Conservation (phyloP, 2,329 filamentous ascomycete species). For the Fusarium caatingaense region DNA sequence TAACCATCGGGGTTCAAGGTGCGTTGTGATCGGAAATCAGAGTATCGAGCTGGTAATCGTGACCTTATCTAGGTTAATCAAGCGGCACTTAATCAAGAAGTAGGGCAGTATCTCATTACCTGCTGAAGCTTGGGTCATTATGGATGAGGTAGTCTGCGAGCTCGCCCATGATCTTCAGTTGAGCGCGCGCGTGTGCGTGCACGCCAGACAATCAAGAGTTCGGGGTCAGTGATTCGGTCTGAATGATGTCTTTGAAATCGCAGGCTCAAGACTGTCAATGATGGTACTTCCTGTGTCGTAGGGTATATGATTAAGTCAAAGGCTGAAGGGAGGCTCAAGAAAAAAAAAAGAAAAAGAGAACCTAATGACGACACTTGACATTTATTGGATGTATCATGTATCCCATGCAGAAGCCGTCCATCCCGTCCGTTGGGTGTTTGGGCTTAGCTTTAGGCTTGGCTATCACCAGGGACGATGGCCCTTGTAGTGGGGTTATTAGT, state of each 20-base stretch:
- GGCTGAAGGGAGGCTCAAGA: conserved; percentile 3
- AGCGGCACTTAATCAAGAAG: background rate
- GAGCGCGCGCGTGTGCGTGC: background rate
- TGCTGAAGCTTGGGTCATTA: conserved; percentile 71
- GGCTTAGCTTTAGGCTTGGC: background rate
- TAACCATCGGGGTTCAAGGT: conserved; percentile 88
- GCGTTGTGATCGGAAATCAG: conserved; percentile 81
- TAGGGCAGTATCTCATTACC: conserved; percentile 50
- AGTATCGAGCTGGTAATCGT: conserved; percentile 87
- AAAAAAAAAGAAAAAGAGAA: background rate
- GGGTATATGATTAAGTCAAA: background rate
- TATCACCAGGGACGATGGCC: conserved; percentile 24
- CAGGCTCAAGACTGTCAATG: background rate
- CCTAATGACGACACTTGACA: conserved; percentile 32
- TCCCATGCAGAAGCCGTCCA: conserved; percentile 8
- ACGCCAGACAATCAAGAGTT: background rate
- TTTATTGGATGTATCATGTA: conserved; percentile 20
- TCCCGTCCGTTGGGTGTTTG: background rate
- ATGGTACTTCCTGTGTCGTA: background rate
- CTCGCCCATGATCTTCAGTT: conserved; percentile 65
- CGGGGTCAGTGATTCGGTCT: background rate
- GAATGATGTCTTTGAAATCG: background rate
- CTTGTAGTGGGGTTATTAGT: conserved; percentile 1
- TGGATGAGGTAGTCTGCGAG: conserved; percentile 74
- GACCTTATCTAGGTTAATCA: conserved; percentile 62